Base-by-base conservation (phyloP, 2,329 filamentous ascomycete species). In the Emericellopsis atlantica region DNA sequence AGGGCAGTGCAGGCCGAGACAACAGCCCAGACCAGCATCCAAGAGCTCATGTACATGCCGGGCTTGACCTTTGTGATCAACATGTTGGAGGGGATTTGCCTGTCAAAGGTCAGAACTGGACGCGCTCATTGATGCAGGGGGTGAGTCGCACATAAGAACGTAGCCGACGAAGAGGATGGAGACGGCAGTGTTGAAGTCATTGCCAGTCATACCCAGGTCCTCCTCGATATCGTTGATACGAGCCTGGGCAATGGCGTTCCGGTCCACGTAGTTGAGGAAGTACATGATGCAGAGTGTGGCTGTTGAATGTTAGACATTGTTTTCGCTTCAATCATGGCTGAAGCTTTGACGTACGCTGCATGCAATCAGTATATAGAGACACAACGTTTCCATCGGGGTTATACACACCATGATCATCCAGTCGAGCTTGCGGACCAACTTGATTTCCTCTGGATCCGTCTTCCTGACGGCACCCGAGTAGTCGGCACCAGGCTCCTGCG, bases 201-300 rank as follows among this genome's bases (percentile, higher is more conserved):
- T 75, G 11, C 71, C 71, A 1, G 50, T 57, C 67, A 78, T 73
- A 5, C 57, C 57, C 1, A 78, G 58, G 41, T 77, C 67, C 9
- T 60, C 50, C 43, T 69, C 63, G 4, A 70, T 47, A 9, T 66
- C 65, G 3, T 70, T 71, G 9, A 65, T 48, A 42, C 66, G 60
- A 6, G 66, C 66, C 35, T 66, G 63, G 1, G 64, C 63, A 40
- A 70, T 66, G 35, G 64, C 64, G 33, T 67, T 67, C 24, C 64
- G 54, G 32, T 68, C 65, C 43, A 67, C 54, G 42, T 63, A 64
- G 46, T 63, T 66, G 35, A 66, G 51, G 42, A 63, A 66, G 40
- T 66, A 66, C 60, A 65, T 68, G 6, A 60, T 32, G 47, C 62
- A 67, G 55, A 44, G 24, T 46, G 47, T 1, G 53, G 53, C 53